A percentile compares a stretch with the other conserved stretches of the same genome.
These are phyloP conservation scores for Puccinia triticina DNA, from an alignment of 1,284 basidiomycete genomes.

Conservation along the genomic window DNA sequence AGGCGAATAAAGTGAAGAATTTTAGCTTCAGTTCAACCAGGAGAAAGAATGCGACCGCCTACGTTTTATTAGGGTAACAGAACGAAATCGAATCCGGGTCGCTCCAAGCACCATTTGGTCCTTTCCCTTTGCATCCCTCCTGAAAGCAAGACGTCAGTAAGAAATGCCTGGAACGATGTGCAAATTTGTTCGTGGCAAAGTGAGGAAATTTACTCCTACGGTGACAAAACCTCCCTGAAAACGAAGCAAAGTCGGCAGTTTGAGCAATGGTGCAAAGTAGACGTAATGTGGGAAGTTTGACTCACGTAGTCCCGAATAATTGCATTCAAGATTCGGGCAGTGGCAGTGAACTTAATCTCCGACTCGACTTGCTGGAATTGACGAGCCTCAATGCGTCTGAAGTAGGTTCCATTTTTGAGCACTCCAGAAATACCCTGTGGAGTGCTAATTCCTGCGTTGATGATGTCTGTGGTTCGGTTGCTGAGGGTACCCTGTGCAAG, in stretches of 20 bases:
- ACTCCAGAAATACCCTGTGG: constrained; percentile 32
- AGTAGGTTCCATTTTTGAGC: constrained; percentile 29
- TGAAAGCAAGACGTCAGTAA: background rate
- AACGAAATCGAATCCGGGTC: constrained; percentile 39
- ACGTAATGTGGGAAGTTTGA: background rate
- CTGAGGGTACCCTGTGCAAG: constrained; percentile 31
- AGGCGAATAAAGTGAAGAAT: background rate
- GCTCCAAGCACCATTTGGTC: constrained; percentile 48
- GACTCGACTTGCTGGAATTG: constrained; percentile 38
- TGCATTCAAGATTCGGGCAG: constrained; percentile 32
- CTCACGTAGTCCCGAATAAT: constrained; percentile 47
- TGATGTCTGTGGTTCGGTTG: constrained; percentile 14
- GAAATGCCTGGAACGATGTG: background rate
- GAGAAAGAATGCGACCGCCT: background rate
- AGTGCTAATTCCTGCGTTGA: constrained; percentile 46
- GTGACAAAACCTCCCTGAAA: constrained; percentile 47
- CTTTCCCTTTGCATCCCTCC: constrained; percentile 42
- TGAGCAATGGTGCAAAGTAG: no score
- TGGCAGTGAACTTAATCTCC: constrained; percentile 31
- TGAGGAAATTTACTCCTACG: constrained; percentile 15
- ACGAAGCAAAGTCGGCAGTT: background rate
- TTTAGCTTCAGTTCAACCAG: background rate
- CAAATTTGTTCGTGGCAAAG: background rate
- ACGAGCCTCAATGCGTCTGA: constrained; percentile 35
- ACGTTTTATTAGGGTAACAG: constrained; percentile 49